Evolutionary conservation across 768 basidiomycete species (phyloP), one percentile per base, ranked within the genome.

Genomic region (Lactarius deliciosus): DNA sequence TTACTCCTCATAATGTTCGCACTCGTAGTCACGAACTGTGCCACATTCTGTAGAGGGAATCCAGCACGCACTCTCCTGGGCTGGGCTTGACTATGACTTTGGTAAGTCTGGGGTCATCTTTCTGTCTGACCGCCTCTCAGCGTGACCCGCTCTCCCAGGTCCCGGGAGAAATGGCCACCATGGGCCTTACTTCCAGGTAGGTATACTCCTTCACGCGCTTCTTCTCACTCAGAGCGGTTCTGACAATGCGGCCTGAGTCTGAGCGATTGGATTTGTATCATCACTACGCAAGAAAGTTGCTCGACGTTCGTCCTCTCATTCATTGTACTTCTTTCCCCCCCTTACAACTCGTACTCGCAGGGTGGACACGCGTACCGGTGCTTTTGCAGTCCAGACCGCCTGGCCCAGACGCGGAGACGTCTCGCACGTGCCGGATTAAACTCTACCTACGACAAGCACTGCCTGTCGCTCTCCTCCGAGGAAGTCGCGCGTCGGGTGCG

Each of bases 361-460:
- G 83, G 85, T 53, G 93, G 90, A 5, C 86, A 91, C 65, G 96
- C 96, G 8, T 99, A 99, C 75, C 88, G 92, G 22, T 98, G 97
- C 76, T 98, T 98, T 80, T 98, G 96, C 76, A 84, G 90, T 2
- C 80, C 86, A 0, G 87, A 91, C 68, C 84, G 85, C 56, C 81
- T 98, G 4, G 75, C 84, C 0, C 79, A 81, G 13, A 91, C 86
- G 20, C 86, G 91, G 87, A 89, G 72, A n/a, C 83, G 81, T 60
- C 79, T 96, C 10, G 88, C 88, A 2, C 82, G 88, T 3, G 75
- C 85, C 0, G 90, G 95, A n/a, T 88, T 88, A 1, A 86, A 87
- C 70, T 79, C 84, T 56, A 88, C 89, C 0, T 99, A 99, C 71
- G 96, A 99, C 80, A 89, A 93, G 70, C 77, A 86, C 10, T 98